Evolutionary conservation across 2,329 filamentous ascomycete genomes (phyloP).

Genomic region (Mycosphaerella sp.): DNA sequence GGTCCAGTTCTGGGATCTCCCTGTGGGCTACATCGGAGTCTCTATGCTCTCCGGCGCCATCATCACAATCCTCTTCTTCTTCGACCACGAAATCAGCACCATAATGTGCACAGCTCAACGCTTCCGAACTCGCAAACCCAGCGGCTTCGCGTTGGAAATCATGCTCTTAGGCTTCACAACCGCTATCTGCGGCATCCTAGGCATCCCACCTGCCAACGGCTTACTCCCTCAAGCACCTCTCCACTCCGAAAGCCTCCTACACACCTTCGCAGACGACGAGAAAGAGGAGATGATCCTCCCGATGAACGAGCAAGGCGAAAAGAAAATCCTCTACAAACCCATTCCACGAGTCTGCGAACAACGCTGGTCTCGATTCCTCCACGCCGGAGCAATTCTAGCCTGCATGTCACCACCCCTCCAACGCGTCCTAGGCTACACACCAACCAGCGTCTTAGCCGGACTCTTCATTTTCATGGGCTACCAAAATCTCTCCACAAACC

Average conservation of each 20-base stretch:
- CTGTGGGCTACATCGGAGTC: conserved; percentile 54
- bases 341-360: conserved; percentile 55
- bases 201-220: conserved; percentile 61
- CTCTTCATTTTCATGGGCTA: conserved; percentile 65
- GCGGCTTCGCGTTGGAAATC: conserved; percentile 61
- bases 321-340: conserved; percentile 30
- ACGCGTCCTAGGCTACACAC: conserved; percentile 56
- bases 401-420: conserved; percentile 62
- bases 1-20: conserved; percentile 58
- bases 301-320: conserved; percentile 31
- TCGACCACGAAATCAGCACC: conserved; percentile 63
- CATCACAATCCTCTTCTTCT: conserved; percentile 63
- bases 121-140: conserved; percentile 56
- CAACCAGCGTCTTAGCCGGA: conserved; percentile 59
- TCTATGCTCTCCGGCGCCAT: conserved; percentile 58
- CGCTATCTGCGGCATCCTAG: conserved; percentile 57
- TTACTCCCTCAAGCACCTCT: conserved; percentile 60
- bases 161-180: conserved; percentile 57
- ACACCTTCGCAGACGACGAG: conserved; percentile 34
- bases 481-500: conserved; percentile 58
- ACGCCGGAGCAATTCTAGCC: conserved; percentile 54
- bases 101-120: conserved; percentile 60
- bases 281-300: conserved; percentile 39
- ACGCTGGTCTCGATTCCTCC: conserved; percentile 57
- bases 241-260: conserved; percentile 58